phyloP scores from a whole-genome alignment of 2,329 filamentous ascomycete genomes.

The Trematosphaeria pertusa region DNA sequence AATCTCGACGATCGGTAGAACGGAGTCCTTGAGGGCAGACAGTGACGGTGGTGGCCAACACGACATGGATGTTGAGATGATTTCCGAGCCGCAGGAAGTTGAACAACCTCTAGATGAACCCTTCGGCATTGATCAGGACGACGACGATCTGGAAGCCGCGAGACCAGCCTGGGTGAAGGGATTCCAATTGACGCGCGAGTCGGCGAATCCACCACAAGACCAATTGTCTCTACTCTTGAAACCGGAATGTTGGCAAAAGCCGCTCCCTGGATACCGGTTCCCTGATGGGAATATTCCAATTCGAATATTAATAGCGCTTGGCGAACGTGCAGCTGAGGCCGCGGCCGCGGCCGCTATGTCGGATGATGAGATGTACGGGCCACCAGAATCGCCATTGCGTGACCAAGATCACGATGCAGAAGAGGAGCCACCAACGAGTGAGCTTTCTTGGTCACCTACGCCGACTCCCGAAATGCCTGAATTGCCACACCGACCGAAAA shows the following conservation, averaged over 20 bases:
- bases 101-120: not conserved
- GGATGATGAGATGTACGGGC: conserved; percentile 5
- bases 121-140: no score
- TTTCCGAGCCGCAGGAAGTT: no score
- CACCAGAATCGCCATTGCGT: conserved; percentile 1
- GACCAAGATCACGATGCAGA: conserved; percentile 10
- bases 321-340: conserved; percentile 25
- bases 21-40: no score
- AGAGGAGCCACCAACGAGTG: conserved; percentile 15
- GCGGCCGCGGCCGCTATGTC: no score
- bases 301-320: conserved; percentile 32
- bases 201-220: not conserved
- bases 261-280: conserved; percentile 42
- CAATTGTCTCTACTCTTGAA: not conserved
- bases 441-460: conserved; percentile 29
- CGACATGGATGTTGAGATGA: no score
- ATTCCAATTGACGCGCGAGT: not conserved
- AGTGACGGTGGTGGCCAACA: no score
- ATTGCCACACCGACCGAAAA: conserved; percentile 20
- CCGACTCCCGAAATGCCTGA: conserved; percentile 26
- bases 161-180: not conserved
- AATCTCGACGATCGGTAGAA: no score
- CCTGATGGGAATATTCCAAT: conserved; percentile 50
- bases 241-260: conserved; percentile 23
- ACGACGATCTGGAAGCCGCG: not conserved